Evolutionary conservation across 306 rosid genomes (phyloP), one percentile per base, ranked within the genome.

Genomic region (Prunus kanzakura): DNA sequence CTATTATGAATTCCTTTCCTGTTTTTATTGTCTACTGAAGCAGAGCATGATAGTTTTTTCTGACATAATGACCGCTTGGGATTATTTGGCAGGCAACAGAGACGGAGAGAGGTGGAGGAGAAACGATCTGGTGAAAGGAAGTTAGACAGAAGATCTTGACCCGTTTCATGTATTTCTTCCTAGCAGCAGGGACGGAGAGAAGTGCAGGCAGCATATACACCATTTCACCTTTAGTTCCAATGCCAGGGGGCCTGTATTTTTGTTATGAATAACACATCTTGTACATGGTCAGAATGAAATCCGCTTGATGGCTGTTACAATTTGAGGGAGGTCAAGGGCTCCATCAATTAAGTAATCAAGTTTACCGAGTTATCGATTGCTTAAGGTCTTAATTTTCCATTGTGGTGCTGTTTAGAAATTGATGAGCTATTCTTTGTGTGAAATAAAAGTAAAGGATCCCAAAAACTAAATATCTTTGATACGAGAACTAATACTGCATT

Each of bases 101-200:
- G 88, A 81, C 88, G 93, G 77, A 87, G 96, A 76, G 97, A 92
- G 83, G 97, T 91, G 52, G 99, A 95, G 84, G 99, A 89, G 82
- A 92, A 80, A 83, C 89, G 90, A 78, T 96, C 98, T 16, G 82
- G 84, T 20, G 93, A 86, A 67, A 92, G 88, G 78, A 96, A 88
- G 83, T 72, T 86, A 29, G 93, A 91, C 64, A 91, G 92, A 82
- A 87, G 93, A 86, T 91, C 98, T 0, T 96, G 87, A 88, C 74
- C 80, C 71, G 23, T 81, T 64, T 47, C 16, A 29, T 41, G 55
- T 76, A 76, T 50, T 67, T 9, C 58, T 67, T 19, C 10, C 46
- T n/a, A 11, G 15, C 72, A 78, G 50, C 0, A 29, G 6, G 1
- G 11, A 15, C 0, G 5, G 19, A 62, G 43, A 2, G 41, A 29